Conservation (phyloP, 345 rosid genomes). For the Orychophragmus violaceus region DNA sequence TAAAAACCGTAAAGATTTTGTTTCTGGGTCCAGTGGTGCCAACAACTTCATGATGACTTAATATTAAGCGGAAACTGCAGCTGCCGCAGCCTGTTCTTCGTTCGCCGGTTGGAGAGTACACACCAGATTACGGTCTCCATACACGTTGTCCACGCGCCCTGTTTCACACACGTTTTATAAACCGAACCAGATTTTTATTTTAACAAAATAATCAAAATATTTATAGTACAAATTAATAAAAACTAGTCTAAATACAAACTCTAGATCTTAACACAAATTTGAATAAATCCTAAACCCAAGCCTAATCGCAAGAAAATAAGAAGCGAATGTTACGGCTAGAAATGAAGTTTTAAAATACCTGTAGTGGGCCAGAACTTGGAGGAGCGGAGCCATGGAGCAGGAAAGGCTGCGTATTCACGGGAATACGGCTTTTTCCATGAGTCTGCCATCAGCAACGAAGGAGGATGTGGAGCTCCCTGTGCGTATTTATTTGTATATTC, state of each 20-base stretch:
- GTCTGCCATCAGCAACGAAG: constrained; percentile 95
- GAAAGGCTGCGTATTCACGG: constrained; percentile 91
- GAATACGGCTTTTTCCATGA: constrained; percentile 89
- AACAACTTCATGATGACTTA: background rate
- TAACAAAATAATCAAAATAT: too few species aligned
- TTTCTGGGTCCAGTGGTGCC: background rate
- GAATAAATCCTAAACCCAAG: too few species aligned
- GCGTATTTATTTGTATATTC: too few species aligned
- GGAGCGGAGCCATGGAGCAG: constrained; percentile 86
- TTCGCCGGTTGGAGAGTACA: constrained; percentile 78
- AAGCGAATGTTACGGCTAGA: too few species aligned
- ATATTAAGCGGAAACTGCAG: constrained; percentile 49
- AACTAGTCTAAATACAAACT: too few species aligned
- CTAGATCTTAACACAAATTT: too few species aligned
- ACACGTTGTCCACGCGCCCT: constrained; percentile 93
- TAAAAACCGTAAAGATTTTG: background rate
- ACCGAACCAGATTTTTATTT: too few species aligned
- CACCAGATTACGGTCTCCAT: constrained; percentile 88
- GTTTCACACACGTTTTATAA: too few species aligned
- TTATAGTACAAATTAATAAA: too few species aligned
- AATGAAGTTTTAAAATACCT: too few species aligned
- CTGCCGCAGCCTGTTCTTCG: constrained; percentile 76
- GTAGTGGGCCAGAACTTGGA: constrained; percentile 97
- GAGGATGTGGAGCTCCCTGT: constrained; percentile 99
- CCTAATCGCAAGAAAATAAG: too few species aligned